Conservation (phyloP, 768 basidiomycete species). For the Pulveroboletus sp. region DNA sequence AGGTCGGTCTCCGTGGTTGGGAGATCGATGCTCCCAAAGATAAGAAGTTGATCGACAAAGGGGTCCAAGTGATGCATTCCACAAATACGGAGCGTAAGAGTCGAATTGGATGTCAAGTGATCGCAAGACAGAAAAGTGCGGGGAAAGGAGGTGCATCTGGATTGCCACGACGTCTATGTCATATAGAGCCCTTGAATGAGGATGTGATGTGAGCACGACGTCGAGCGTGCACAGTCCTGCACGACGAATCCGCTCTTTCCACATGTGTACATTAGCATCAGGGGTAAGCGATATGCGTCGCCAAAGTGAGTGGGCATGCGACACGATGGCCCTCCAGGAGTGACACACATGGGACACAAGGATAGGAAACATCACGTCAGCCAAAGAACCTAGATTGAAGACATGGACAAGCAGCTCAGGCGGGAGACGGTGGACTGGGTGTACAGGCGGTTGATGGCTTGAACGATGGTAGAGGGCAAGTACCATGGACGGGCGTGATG, state of each 20-base stretch:
- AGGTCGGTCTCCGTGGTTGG: constrained; percentile 1
- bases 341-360: constrained; percentile 66
- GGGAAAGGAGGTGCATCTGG: constrained; percentile 53
- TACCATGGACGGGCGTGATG: constrained; percentile 26
- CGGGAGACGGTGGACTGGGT: constrained; percentile 56
- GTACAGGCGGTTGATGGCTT: constrained; percentile 29
- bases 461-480: constrained; percentile 22
- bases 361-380: constrained; percentile 54
- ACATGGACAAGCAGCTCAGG: constrained; percentile 60
- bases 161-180: constrained; percentile 47
- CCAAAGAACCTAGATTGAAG: constrained; percentile 55
- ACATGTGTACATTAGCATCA: constrained; percentile 45
- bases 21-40: constrained; percentile 22
- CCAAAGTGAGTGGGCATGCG: constrained; percentile 63
- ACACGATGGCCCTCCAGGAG: constrained; percentile 56
- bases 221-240: constrained; percentile 60
- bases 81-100: constrained; percentile 58
- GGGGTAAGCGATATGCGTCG: constrained; percentile 50
- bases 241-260: constrained; percentile 57
- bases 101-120: constrained; percentile 56
- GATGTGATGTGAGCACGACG: constrained; percentile 46
- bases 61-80: constrained; percentile 59
- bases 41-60: constrained; percentile 37
- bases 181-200: constrained; percentile 13
- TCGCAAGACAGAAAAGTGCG: constrained; percentile 51